phyloP scores from a whole-genome alignment of 2,329 filamentous ascomycete species.

The Calycina marina region DNA sequence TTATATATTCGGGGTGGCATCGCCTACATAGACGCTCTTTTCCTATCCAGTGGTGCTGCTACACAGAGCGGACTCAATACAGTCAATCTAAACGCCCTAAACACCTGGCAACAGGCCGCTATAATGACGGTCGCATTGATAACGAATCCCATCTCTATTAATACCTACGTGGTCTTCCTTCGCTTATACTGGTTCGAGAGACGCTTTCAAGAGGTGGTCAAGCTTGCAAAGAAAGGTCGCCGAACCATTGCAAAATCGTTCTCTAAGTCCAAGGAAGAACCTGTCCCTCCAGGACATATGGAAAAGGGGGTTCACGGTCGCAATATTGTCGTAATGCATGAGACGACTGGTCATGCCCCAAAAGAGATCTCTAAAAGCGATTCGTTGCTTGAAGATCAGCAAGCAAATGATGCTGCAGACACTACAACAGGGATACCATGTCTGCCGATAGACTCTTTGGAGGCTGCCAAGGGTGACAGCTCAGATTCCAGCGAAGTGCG shows the following conservation, averaged over 20 bases:
- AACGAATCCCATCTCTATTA: slow-evolving; percentile 71
- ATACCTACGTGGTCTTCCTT: slow-evolving; percentile 78
- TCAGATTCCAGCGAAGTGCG: slow-evolving; percentile 8
- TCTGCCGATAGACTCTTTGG: too few species aligned
- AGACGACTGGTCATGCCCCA: slow-evolving; percentile 40
- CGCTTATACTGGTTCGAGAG: slow-evolving; percentile 98
- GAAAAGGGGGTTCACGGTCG: slow-evolving; percentile 47
- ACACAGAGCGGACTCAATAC: slow-evolving; percentile 93
- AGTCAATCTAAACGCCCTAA: slow-evolving; percentile 49
- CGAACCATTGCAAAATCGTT: slow-evolving; percentile 48
- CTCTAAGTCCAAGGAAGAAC: slow-evolving; percentile 35
- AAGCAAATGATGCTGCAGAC: slow-evolving; percentile 6
- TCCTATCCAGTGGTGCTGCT: slow-evolving; percentile 72
- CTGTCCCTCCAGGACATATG: slow-evolving; percentile 28
- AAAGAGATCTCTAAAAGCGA: slow-evolving; percentile 34
- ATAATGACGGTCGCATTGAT: slow-evolving; percentile 59
- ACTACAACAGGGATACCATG: slow-evolving; percentile 7
- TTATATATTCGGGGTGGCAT: slow-evolving; percentile 53
- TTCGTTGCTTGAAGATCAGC: slow-evolving; percentile 8
- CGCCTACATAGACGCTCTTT: slow-evolving; percentile 72
- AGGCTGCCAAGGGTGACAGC: slow-evolving; percentile 3
- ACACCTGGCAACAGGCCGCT: slow-evolving; percentile 59
- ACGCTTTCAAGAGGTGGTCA: slow-evolving; percentile 72
- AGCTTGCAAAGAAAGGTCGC: slow-evolving; percentile 53
- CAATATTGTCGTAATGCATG: slow-evolving; percentile 51